phyloP scores from a whole-genome alignment of 176 grass and related monocot species.

The Tuctoria greenei region DNA sequence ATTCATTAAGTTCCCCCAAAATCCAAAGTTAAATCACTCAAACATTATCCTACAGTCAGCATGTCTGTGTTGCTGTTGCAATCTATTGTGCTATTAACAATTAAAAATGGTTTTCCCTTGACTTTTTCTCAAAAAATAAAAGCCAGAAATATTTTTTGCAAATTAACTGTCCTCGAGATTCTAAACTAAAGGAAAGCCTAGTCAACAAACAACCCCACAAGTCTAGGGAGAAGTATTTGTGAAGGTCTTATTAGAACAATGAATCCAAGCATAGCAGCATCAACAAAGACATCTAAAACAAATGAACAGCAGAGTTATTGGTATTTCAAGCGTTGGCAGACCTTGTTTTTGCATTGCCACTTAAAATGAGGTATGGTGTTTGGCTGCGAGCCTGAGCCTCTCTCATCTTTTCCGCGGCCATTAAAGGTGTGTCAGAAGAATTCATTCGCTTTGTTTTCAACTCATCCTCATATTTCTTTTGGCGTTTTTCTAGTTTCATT shows the following conservation, averaged over 20 bases:
- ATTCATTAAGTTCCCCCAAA: neutral
- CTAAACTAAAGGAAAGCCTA: constrained; percentile 8
- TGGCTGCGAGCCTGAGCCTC: constrained; percentile 73
- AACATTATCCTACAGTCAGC: neutral
- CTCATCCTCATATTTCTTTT: constrained; percentile 83
- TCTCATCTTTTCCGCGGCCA: constrained; percentile 86
- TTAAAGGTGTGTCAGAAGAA: constrained; percentile 73
- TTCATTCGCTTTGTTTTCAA: constrained; percentile 85
- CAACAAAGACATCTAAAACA: neutral
- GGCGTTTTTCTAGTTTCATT: constrained; percentile 85
- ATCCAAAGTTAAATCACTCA: neutral
- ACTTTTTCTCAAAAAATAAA: neutral
- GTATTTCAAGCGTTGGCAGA: constrained; percentile 39
- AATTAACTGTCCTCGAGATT: neutral
- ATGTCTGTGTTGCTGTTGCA: neutral
- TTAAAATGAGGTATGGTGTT: constrained; percentile 87
- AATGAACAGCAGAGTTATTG: neutral
- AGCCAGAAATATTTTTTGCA: neutral
- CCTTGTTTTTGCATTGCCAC: constrained; percentile 79
- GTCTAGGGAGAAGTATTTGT: neutral
- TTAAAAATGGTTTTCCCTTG: neutral
- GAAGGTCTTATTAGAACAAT: neutral
- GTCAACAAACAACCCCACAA: constrained; percentile 1
- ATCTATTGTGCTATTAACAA: neutral
- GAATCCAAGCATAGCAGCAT: constrained; percentile 1